A percentile compares a stretch with the other conserved stretches of the same genome.
Conservation (phyloP, 352 stramenopile genomes). For the Thalassiosira hispida region DNA sequence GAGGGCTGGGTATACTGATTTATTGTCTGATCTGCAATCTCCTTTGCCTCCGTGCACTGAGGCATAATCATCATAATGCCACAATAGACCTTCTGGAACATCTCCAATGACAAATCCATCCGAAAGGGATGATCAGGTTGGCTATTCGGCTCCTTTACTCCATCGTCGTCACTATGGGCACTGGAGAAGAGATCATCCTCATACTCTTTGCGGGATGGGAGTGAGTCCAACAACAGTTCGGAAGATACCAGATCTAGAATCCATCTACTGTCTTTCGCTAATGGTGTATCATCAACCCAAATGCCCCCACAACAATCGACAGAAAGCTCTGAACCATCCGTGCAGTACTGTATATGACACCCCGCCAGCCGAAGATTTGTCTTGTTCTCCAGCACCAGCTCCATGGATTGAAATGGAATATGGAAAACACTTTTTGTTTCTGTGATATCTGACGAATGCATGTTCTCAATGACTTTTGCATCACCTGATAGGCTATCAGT, state of each 20-base stretch:
- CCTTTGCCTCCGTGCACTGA: neutral
- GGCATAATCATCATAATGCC: neutral
- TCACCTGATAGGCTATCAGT: neutral
- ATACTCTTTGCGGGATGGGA: neutral
- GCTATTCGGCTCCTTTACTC: neutral
- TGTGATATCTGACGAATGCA: neutral
- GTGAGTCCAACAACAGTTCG: neutral
- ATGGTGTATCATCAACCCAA: conserved; percentile 12
- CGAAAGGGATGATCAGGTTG: neutral
- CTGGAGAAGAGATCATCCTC: neutral
- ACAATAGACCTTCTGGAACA: neutral
- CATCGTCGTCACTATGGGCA: neutral
- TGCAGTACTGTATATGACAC: neutral
- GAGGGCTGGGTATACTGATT: neutral
- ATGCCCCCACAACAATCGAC: conserved; percentile 7
- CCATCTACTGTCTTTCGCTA: conserved; percentile 3
- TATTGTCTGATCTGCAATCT: neutral
- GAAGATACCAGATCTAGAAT: conserved; percentile 2
- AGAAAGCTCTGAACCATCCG: conserved; percentile 10
- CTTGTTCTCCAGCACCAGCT: conserved; percentile 18
- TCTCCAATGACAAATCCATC: conserved; percentile 4
- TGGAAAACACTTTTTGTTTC: conserved; percentile 17
- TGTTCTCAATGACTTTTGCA: neutral
- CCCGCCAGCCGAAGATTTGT: neutral
- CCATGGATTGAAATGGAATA: conserved; percentile 19